A percentile compares a stretch with the other conserved stretches of the same genome.
phyloP scores from a whole-genome alignment of 2,329 filamentous ascomycete genomes.

The Dryadomyces quercus-mongolicae region DNA sequence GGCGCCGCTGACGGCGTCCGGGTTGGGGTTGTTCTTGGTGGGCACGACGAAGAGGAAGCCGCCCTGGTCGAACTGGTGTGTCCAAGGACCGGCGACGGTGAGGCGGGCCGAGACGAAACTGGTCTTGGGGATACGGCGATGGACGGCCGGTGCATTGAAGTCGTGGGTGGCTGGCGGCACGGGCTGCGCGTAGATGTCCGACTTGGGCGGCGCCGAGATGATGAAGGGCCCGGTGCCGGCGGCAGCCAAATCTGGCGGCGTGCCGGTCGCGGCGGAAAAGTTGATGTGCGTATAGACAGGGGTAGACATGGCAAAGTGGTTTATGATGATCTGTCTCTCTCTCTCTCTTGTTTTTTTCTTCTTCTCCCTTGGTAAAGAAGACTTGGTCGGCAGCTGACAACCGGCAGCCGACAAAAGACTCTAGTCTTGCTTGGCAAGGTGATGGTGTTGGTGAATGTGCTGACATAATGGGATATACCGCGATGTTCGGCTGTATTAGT shows the following conservation, averaged over 20 bases:
- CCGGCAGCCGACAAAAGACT: too few relatives aligned
- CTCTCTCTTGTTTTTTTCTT: too few relatives aligned
- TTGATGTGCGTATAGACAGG: background rate
- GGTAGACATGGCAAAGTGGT: background rate
- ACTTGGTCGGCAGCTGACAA: too few relatives aligned
- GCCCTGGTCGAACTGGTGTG: conserved; percentile 10
- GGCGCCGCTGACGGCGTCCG: conserved; percentile 1
- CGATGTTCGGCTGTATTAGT: background rate
- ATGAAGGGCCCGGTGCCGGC: background rate
- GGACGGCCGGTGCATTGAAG: conserved; percentile 7
- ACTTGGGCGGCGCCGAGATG: conserved; percentile 8
- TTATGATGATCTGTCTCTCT: too few relatives aligned
- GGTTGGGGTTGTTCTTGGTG: conserved; percentile 2
- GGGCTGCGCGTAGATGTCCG: conserved; percentile 10
- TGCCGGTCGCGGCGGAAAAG: background rate
- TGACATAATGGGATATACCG: background rate
- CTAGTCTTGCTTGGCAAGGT: too few relatives aligned
- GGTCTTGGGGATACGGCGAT: conserved; percentile 1
- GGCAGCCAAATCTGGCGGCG: background rate
- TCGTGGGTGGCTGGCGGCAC: conserved; percentile 1
- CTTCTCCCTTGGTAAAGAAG: too few relatives aligned
- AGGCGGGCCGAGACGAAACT: conserved; percentile 6
- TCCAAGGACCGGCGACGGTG: conserved; percentile 6
- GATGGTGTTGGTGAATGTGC: too few relatives aligned
- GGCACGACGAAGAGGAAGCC: conserved; percentile 9